Evolutionary conservation across 441 rosid species (phyloP).

Genomic region (Populus hybrid): DNA sequence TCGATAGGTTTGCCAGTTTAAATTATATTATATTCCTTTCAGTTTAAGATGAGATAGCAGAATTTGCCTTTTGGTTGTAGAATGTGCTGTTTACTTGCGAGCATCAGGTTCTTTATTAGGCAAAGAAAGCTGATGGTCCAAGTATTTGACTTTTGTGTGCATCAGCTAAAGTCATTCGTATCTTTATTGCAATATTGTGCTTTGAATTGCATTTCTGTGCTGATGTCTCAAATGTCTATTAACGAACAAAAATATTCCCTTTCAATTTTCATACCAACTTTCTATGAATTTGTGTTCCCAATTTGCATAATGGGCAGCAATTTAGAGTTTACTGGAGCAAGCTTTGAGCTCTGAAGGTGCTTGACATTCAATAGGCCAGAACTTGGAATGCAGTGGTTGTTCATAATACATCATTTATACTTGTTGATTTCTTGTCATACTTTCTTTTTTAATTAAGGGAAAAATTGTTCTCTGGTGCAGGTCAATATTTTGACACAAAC

Average conservation of each 20-base stretch:
- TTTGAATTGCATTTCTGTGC: not conserved
- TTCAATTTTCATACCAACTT: not conserved
- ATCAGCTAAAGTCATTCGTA: not conserved
- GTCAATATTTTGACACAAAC: conserved; percentile 86
- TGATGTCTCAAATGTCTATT: not conserved
- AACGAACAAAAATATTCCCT: not conserved
- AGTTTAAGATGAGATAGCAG: not conserved
- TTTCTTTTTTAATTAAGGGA: not conserved
- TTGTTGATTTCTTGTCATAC: not conserved
- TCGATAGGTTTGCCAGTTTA: not conserved
- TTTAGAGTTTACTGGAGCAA: not conserved
- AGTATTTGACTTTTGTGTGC: not conserved
- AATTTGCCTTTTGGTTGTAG: not conserved
- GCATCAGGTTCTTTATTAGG: not conserved
- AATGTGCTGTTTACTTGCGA: not conserved
- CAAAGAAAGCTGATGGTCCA: not conserved
- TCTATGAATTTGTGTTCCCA: not conserved
- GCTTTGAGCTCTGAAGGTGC: not conserved
- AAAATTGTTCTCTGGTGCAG: conserved; percentile 30
- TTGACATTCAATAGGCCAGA: not conserved
- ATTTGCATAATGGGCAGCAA: not conserved
- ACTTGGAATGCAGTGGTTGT: not conserved
- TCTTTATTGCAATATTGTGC: not conserved
- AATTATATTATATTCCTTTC: not conserved
- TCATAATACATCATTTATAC: not conserved